Evolutionary conservation across 2,329 filamentous ascomycete species (phyloP).

Genomic region (Alternaria conjuncta): DNA sequence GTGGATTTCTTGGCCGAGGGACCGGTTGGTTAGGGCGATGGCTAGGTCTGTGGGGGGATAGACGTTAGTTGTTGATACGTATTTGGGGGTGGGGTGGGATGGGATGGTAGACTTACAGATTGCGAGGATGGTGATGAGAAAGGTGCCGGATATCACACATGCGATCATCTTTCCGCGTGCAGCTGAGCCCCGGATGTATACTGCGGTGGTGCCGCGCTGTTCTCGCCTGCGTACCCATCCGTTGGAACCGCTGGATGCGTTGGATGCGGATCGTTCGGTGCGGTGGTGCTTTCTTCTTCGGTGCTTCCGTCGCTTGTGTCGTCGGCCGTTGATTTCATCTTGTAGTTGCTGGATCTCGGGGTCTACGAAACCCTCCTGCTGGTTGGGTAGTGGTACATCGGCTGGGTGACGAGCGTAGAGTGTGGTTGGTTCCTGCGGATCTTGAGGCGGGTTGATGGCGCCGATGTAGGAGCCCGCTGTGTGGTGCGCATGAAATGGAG

Average conservation of each 20-base stretch:
- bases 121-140: slow-evolving; percentile 64
- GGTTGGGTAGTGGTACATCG: slow-evolving; percentile 33
- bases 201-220: slow-evolving; percentile 20
- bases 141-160: slow-evolving; percentile 69
- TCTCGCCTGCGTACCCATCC: slow-evolving; percentile 39
- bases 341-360: slow-evolving; percentile 59
- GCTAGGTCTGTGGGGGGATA: slow-evolving; percentile 66
- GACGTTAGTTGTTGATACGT: neutral
- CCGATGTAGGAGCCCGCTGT: slow-evolving; percentile 45
- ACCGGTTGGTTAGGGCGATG: slow-evolving; percentile 70
- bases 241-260: slow-evolving; percentile 1
- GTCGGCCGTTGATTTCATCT: slow-evolving; percentile 51
- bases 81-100: neutral
- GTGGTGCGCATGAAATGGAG: slow-evolving; percentile 42
- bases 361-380: slow-evolving; percentile 52
- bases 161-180: slow-evolving; percentile 41
- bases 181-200: slow-evolving; percentile 33
- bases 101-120: slow-evolving; percentile 65
- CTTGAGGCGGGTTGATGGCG: slow-evolving; percentile 33
- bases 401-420: slow-evolving; percentile 42
- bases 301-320: slow-evolving; percentile 43
- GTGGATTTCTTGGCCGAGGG: slow-evolving; percentile 74
- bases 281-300: slow-evolving; percentile 37
- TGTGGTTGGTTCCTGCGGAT: slow-evolving; percentile 26
- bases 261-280: slow-evolving; percentile 16